phyloP scores from a whole-genome alignment of 2,329 filamentous ascomycete genomes.

The Diaporthe eres region DNA sequence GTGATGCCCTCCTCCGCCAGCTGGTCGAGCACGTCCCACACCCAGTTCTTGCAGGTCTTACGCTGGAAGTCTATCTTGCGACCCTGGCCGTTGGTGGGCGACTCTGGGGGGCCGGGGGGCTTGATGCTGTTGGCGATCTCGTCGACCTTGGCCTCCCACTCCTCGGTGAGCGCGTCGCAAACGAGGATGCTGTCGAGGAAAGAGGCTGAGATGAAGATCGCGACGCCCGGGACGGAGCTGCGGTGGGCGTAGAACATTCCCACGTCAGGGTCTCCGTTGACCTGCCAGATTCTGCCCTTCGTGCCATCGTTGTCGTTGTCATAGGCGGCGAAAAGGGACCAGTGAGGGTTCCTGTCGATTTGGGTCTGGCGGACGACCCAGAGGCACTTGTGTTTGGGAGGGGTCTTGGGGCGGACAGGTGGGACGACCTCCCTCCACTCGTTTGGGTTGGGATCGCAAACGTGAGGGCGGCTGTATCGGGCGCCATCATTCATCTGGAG shows the following conservation, averaged over 20 bases:
- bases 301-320: not conserved
- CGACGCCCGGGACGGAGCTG: not conserved
- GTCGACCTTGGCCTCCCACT: not conserved
- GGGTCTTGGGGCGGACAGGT: not conserved
- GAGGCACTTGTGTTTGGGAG: not conserved
- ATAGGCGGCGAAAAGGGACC: not conserved
- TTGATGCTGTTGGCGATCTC: not conserved
- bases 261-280: not conserved
- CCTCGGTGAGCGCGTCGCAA: not conserved
- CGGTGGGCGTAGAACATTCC: not conserved
- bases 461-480: not conserved
- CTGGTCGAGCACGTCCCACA: not conserved
- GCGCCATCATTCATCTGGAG: not conserved
- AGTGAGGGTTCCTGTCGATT: not conserved
- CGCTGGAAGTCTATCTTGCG: not conserved
- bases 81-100: not conserved
- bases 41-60: not conserved
- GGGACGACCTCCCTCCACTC: not conserved
- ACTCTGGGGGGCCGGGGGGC: not conserved
- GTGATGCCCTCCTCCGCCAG: not conserved
- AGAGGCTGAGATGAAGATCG: not conserved
- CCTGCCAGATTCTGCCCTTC: not conserved
- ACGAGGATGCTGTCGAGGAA: not conserved
- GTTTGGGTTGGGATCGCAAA: not conserved
- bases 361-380: not conserved